These are phyloP conservation scores for Iris macrosiphon DNA, from an alignment of 106 monocot genomes.

Conservation along the genomic window DNA sequence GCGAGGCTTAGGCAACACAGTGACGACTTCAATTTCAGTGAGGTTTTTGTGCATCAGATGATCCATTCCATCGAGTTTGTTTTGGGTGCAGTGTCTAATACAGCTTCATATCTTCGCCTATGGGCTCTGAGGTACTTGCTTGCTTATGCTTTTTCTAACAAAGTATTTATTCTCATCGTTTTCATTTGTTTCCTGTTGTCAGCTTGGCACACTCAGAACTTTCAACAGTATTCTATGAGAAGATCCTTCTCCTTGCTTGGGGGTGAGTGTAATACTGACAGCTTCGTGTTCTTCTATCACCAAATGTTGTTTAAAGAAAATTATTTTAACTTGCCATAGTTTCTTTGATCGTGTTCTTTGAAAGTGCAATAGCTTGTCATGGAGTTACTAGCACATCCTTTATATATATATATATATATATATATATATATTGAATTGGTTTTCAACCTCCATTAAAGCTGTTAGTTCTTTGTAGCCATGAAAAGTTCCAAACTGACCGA, in stretches of 20 bases:
- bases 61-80: slow-evolving; percentile 99
- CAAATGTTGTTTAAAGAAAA: no score
- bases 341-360: no score
- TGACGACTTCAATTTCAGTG: slow-evolving; percentile 97
- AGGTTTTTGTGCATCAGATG: slow-evolving; percentile 99
- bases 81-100: slow-evolving; percentile 94
- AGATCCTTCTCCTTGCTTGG: slow-evolving; percentile 89
- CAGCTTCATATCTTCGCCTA: slow-evolving; percentile 98
- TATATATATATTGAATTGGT: no score
- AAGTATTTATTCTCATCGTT: slow-evolving; percentile 8
- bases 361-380: no score
- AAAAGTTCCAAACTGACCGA: no score
- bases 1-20: slow-evolving; percentile 66
- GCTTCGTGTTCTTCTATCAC: no score
- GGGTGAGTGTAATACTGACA: slow-evolving; percentile 40
- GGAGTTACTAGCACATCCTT: no score
- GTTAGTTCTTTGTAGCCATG: no score
- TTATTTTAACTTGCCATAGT: no score
- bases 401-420: no score
- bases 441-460: no score
- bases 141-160: not conserved
- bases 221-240: slow-evolving; percentile 98
- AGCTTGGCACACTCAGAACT: slow-evolving; percentile 99
- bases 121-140: slow-evolving; percentile 86
- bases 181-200: no score